Percentiles rank a stretch among this genome's conserved stretches.
Evolutionary conservation across 345 rosid species (phyloP).

Genomic region (Eucalyptus guilfoylei): DNA sequence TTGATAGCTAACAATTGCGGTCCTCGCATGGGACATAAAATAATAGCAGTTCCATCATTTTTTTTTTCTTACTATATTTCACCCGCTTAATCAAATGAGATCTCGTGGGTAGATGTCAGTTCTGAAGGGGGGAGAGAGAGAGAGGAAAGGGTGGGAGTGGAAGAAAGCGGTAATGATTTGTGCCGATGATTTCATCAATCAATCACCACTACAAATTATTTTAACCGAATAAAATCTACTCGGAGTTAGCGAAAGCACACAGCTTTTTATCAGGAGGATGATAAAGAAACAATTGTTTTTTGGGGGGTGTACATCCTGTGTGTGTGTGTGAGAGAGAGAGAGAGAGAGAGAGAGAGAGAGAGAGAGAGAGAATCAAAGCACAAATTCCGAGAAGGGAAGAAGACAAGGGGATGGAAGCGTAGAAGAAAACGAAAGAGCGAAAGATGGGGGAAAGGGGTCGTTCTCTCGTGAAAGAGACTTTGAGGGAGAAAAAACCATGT

Average conservation of each 20-base stretch:
- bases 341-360: neutral
- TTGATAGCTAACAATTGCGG: neutral
- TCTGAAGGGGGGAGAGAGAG: neutral
- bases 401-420: conserved; percentile 37
- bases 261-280: neutral
- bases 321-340: neutral
- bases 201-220: neutral
- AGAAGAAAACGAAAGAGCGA: conserved; percentile 30
- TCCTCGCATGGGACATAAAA: neutral
- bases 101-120: neutral
- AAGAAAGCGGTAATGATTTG: neutral
- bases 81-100: neutral
- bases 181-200: neutral
- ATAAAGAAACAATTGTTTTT: neutral
- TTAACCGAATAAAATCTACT: neutral
- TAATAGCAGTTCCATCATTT: neutral
- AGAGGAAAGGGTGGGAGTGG: neutral
- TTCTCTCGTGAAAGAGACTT: conserved; percentile 48
- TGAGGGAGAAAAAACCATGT: neutral
- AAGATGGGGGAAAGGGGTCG: conserved; percentile 49
- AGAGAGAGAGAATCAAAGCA: conserved; percentile 26
- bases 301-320: neutral
- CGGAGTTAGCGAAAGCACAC: neutral
- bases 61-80: neutral
- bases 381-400: conserved; percentile 55